Evolutionary conservation across 331 rosid genomes (phyloP).

Genomic region (Prunus yedoensis): DNA sequence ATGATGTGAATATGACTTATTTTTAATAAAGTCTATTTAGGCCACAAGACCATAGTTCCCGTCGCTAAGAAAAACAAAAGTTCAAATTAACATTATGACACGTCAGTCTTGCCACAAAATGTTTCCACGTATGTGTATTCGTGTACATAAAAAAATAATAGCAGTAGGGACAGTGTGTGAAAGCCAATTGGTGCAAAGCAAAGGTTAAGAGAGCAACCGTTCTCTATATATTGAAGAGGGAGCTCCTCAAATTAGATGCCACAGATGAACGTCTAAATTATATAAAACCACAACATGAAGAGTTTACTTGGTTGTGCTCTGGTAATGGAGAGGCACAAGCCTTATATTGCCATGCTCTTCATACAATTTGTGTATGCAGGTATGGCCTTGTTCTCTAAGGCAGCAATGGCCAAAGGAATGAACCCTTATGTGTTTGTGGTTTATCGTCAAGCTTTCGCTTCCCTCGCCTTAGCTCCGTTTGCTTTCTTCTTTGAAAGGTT

Average conservation of each 20-base stretch:
- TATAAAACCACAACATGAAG: conserved; percentile 18
- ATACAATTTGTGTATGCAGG: conserved; percentile 74
- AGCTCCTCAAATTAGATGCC: not conserved
- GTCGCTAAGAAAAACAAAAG: too few relatives aligned
- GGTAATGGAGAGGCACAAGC: conserved; percentile 45
- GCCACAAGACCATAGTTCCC: too few relatives aligned
- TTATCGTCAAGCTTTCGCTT: conserved; percentile 84
- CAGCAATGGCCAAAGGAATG: conserved; percentile 86
- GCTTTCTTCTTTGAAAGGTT: conserved; percentile 85
- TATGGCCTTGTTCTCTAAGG: conserved; percentile 91
- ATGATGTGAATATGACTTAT: too few relatives aligned
- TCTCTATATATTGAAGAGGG: conserved; percentile 9
- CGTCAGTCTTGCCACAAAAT: not conserved
- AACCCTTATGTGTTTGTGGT: conserved; percentile 83
- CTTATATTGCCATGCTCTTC: conserved; percentile 74
- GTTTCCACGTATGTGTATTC: not conserved
- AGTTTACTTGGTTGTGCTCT: conserved; percentile 19
- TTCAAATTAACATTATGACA: not conserved
- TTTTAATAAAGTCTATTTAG: too few relatives aligned
- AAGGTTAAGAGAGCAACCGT: not conserved
- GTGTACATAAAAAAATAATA: too few relatives aligned
- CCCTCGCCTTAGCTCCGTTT: conserved; percentile 68
- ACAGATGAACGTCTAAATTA: not conserved
- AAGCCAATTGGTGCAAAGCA: not conserved
- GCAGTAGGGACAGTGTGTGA: not conserved